Percentiles rank a stretch among this genome's conserved stretches.
Conservation (phyloP, 208 protist species). For the Plasmodiophora brassicae region DNA sequence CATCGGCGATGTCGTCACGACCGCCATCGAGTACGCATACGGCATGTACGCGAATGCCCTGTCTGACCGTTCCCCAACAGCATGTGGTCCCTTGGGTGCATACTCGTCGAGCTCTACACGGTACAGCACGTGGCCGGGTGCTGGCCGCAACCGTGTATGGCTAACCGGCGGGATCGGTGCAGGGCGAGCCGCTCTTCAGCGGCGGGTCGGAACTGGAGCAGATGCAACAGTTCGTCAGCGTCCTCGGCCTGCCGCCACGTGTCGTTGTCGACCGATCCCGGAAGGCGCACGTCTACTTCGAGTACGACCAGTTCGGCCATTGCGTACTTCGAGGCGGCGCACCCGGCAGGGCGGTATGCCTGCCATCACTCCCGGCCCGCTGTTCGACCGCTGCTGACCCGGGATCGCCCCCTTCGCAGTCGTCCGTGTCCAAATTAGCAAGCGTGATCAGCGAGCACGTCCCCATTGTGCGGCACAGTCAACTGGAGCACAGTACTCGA, state of each 20-base stretch:
- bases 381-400: neutral
- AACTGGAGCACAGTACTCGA: neutral
- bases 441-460: neutral
- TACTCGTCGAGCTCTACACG: conserved; percentile 95
- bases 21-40: conserved; percentile 75
- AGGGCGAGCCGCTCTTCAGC: conserved; percentile 36
- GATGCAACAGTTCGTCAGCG: conserved; percentile 35
- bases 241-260: conserved; percentile 44
- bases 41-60: neutral
- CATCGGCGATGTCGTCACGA: conserved; percentile 79
- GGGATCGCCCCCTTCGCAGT: neutral
- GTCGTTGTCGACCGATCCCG: neutral
- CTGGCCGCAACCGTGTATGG: neutral
- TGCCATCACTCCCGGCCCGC: neutral
- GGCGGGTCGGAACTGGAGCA: conserved; percentile 47
- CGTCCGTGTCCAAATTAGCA: neutral
- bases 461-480: neutral
- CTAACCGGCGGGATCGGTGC: neutral
- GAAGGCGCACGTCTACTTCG: conserved; percentile 29
- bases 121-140: too few relatives aligned
- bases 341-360: neutral
- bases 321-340: neutral
- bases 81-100: conserved; percentile 96
- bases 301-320: neutral
- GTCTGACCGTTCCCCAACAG: conserved; percentile 22